Percentiles rank a stretch among this genome's conserved stretches.
These are phyloP conservation scores for Vitis vinifera DNA, from an alignment of 164 flowering plant genomes.

Conservation along the genomic window ASM3070453v1 NC_081818.1:942501-943000, in stretches of 20 bases:
- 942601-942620: no score
- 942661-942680: constrained; percentile 39
- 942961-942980: constrained; percentile 24
- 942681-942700: constrained; percentile 14
- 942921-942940: constrained; percentile 40
- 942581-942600: background rate
- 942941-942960: constrained; percentile 16
- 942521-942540: no score
- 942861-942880: constrained; percentile 44
- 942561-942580: no score
- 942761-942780: constrained; percentile 25
- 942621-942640: no score
- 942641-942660: constrained; percentile 32
- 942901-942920: constrained; percentile 71
- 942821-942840: constrained; percentile 70
- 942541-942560: no score
- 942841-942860: constrained; percentile 64
- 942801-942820: constrained; percentile 26
- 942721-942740: constrained; percentile 20
- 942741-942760: constrained; percentile 8
- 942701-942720: constrained; percentile 14
- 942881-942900: constrained; percentile 58
- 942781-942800: constrained; percentile 11
- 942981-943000: constrained; percentile 28
- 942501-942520: no score